A percentile compares a stretch with the other conserved stretches of the same genome.
Conservation (phyloP, 2,329 filamentous ascomycete species). For the Laburnicola sp. region DNA sequence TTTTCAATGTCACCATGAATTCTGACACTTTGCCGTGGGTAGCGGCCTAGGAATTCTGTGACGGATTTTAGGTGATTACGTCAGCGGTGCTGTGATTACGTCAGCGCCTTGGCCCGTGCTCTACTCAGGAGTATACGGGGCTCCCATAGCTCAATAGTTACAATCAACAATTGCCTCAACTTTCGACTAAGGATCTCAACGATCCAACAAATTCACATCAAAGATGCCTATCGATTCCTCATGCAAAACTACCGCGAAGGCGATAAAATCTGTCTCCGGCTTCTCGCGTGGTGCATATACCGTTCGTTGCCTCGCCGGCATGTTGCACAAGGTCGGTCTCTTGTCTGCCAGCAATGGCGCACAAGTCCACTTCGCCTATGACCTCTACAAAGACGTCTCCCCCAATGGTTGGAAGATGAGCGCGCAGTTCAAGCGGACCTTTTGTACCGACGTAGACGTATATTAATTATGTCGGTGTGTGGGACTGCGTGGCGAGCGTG, state of each 20-base stretch:
- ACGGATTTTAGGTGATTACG: no score
- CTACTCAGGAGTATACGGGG: no score
- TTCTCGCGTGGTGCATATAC: conserved; percentile 53
- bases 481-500: conserved; percentile 48
- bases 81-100: no score
- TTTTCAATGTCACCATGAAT: no score
- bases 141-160: no score
- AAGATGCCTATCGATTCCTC: conserved; percentile 44
- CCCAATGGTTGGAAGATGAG: conserved; percentile 48
- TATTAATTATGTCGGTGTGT: conserved; percentile 49
- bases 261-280: conserved; percentile 49
- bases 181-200: no score
- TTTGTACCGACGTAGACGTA: conserved; percentile 49
- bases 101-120: no score
- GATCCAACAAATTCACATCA: conserved; percentile 44
- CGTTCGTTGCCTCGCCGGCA: conserved; percentile 64
- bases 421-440: conserved; percentile 50
- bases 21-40: no score
- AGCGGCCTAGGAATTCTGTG: no score
- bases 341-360: conserved; percentile 52
- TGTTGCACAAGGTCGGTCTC: conserved; percentile 78
- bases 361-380: conserved; percentile 43
- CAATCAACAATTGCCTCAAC: no score
- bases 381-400: conserved; percentile 52
- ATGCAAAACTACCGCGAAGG: conserved; percentile 50